Evolutionary conservation across 345 rosid genomes (phyloP).

Genomic region (Pistacia atlantica): DNA sequence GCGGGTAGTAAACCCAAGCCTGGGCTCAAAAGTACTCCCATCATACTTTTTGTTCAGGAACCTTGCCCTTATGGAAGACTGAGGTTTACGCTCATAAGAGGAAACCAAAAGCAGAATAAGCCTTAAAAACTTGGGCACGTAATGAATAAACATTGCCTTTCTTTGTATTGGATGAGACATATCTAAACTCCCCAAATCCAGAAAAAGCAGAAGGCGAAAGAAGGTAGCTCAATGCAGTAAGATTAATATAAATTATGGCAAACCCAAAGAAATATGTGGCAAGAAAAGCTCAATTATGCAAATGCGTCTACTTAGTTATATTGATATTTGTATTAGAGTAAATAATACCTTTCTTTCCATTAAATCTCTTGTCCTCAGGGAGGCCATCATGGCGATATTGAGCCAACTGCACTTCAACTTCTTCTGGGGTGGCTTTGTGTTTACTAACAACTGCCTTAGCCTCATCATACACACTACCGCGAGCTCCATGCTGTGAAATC

Average conservation of each 20-base stretch:
- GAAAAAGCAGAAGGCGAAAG: background rate
- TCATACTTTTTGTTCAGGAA: background rate
- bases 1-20: background rate
- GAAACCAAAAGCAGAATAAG: background rate
- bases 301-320: background rate
- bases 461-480: constrained; percentile 91
- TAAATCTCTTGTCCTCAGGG: constrained; percentile 74
- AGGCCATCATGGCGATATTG: constrained; percentile 72
- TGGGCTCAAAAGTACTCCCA: background rate
- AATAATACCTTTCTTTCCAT: constrained; percentile 74
- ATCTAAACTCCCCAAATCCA: background rate
- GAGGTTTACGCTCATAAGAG: background rate
- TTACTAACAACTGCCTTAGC: constrained; percentile 86
- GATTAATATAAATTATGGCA: background rate
- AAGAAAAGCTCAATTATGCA: background rate
- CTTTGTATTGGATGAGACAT: background rate
- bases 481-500: constrained; percentile 97
- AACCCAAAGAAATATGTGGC: background rate
- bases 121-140: background rate
- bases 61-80: background rate
- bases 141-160: background rate
- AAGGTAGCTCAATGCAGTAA: constrained; percentile 1
- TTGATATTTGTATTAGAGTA: background rate
- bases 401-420: constrained; percentile 76
- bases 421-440: constrained; percentile 92